Evolutionary conservation across 495 filamentous ascomycete species (phyloP).

Genomic region (Aspergillus incahuasiensis): DNA sequence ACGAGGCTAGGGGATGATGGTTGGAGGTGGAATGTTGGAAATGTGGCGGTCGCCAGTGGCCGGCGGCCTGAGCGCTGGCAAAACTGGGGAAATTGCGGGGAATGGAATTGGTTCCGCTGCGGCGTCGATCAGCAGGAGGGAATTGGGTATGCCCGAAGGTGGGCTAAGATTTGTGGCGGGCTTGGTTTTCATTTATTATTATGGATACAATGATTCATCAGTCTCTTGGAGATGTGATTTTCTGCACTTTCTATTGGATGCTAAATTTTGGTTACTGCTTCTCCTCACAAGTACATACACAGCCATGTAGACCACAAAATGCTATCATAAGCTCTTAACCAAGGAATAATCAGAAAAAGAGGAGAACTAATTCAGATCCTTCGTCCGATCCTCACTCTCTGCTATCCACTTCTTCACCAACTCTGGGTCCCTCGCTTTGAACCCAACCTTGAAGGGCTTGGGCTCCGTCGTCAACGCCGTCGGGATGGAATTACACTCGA

Average conservation of each 20-base stretch:
- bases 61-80: not conserved
- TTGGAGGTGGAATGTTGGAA: not conserved
- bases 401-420: conserved; percentile 47
- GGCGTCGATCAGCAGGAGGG: not conserved
- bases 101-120: conserved; percentile 7
- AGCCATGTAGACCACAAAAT: too few species aligned
- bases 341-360: conserved; percentile 10
- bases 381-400: conserved; percentile 56
- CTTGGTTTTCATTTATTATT: not conserved
- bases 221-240: not conserved
- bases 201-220: not conserved
- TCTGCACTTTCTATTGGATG: not conserved
- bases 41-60: not conserved
- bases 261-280: not conserved
- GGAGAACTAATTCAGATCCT: conserved; percentile 31
- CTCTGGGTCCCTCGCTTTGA: conserved; percentile 42
- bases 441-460: conserved; percentile 61
- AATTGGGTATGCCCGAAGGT: not conserved
- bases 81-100: conserved; percentile 6
- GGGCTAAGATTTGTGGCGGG: not conserved
- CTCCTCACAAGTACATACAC: too few species aligned
- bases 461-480: conserved; percentile 67
- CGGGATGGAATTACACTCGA: conserved; percentile 59
- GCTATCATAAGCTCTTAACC: too few species aligned
- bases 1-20: not conserved